Base-by-base conservation (phyloP, 805 yeast genomes). In the Metschnikowia cubensis region DNA sequence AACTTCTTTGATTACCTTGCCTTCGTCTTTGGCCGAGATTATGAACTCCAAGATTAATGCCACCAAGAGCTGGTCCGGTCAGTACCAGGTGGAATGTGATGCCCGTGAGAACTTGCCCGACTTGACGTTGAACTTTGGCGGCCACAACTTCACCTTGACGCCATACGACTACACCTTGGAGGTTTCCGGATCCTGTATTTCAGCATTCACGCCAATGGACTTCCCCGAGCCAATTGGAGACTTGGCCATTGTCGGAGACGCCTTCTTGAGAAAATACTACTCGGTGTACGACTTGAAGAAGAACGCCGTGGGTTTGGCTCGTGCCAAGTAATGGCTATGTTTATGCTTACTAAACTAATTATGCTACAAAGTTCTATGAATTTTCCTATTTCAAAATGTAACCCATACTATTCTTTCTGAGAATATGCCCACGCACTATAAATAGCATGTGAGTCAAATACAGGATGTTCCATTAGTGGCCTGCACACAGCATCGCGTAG, bases 181-280 rank as follows among this genome's bases (percentile, higher is more conserved):
- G 71, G 87, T 89, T 37, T 82, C 94, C 52, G 99, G 98, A 39
- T 83, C 96, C 40, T 94, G 99, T 80, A 86, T 92, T 63, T 91
- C 97, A 52, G 96, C 96, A 6, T 88, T 94, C 78, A 90, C 96
- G 37, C 96, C 96, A 61, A 83, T 94, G 92, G 99, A 94, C 68
- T 82, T 94, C 83, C 98, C 98, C 48, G 89, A 84, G 63, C 97
- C 97, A 55, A 85, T 92, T 63, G 98, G 98, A 52, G 97, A 96
- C 59, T 73, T 94, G 73, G 96, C 97, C 51, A 92, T 94, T 63
- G 75, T 94, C 60, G 99, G 99, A 67, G 99, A 94, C 67, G 92
- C 98, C 14, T 94, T 94, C 85, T 82, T 94, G 74, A 89, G 99
- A 78, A 87, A 79, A 67, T 92, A 83, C 78, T 94, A 94, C 80